phyloP scores from a whole-genome alignment of 2,329 filamentous ascomycete species.

The Xylariaceae sp. region DNA sequence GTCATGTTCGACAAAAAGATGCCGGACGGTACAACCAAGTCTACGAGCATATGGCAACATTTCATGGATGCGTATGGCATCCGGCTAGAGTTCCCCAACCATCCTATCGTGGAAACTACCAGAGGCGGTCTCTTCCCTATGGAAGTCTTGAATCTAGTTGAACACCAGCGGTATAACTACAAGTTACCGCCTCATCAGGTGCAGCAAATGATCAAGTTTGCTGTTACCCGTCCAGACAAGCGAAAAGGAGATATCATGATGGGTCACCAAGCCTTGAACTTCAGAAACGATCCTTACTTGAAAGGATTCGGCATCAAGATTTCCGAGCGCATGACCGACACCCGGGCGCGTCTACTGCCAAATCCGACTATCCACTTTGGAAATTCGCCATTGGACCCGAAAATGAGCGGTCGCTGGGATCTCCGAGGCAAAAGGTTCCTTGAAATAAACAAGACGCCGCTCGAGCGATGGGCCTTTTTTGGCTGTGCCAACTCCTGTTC shows the following conservation, averaged over 20 bases:
- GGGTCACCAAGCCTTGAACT: slow-evolving; percentile 64
- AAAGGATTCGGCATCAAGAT: slow-evolving; percentile 71
- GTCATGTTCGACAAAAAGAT: slow-evolving; percentile 51
- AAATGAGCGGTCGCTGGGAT: slow-evolving; percentile 76
- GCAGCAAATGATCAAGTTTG: slow-evolving; percentile 82
- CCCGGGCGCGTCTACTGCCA: slow-evolving; percentile 66
- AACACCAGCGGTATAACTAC: slow-evolving; percentile 57
- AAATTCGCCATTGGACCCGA: slow-evolving; percentile 53
- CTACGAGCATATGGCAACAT: slow-evolving; percentile 48
- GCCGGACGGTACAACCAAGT: slow-evolving; percentile 33
- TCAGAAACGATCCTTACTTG: slow-evolving; percentile 65
- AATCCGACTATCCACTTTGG: slow-evolving; percentile 69
- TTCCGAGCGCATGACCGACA: slow-evolving; percentile 56
- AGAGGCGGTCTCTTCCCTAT: slow-evolving; percentile 55
- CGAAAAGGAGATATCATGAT: slow-evolving; percentile 66
- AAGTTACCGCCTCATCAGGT: slow-evolving; percentile 56
- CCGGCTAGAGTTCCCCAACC: slow-evolving; percentile 38
- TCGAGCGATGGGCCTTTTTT: slow-evolving; percentile 74
- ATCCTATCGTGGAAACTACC: slow-evolving; percentile 56
- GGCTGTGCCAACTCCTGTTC: slow-evolving; percentile 54
- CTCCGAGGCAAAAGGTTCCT: slow-evolving; percentile 77
- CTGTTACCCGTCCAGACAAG: slow-evolving; percentile 69
- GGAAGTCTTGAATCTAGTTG: slow-evolving; percentile 51
- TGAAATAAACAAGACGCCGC: slow-evolving; percentile 53
- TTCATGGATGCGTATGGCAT: slow-evolving; percentile 52